These are phyloP conservation scores for Trichoderma koningii DNA, from an alignment of 2,329 filamentous ascomycete species.

Conservation along the genomic window DNA sequence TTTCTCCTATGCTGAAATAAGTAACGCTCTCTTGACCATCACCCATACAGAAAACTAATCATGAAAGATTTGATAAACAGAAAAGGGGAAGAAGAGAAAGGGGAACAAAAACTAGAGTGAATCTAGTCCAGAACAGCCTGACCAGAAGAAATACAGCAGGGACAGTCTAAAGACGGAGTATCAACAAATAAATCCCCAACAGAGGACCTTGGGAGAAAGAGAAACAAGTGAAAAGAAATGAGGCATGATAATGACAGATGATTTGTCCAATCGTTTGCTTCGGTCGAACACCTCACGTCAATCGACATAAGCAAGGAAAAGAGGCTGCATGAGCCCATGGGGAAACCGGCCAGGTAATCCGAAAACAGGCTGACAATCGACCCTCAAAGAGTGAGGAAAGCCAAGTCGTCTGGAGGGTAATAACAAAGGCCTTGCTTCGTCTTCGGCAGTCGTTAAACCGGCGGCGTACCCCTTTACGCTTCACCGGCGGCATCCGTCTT, in stretches of 20 bases:
- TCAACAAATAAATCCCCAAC: not conserved
- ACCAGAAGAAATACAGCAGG: not conserved
- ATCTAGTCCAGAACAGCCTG: not conserved
- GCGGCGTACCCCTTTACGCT: not conserved
- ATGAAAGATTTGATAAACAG: not conserved
- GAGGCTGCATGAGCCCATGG: not conserved
- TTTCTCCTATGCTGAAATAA: not conserved
- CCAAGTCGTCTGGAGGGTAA: too few species aligned
- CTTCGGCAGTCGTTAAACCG: not conserved
- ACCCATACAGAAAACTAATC: slow-evolving; percentile 9
- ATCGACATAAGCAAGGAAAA: slow-evolving; percentile 6
- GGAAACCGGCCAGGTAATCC: not conserved
- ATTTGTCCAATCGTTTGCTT: slow-evolving; percentile 10
- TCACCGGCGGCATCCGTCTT: slow-evolving; percentile 12
- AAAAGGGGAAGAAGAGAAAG: not conserved
- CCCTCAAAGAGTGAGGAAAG: too few species aligned
- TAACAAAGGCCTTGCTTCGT: not conserved
- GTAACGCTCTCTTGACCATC: slow-evolving; percentile 8
- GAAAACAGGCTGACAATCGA: not conserved
- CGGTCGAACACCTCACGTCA: slow-evolving; percentile 16
- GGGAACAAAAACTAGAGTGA: not conserved
- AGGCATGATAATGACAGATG: slow-evolving; percentile 15
- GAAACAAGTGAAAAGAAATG: not conserved
- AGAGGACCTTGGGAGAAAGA: not conserved
- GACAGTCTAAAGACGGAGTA: slow-evolving; percentile 5